Evolutionary conservation across 495 filamentous ascomycete genomes (phyloP), one percentile per base, ranked within the genome.

Genomic region (Penicillium lividum): DNA sequence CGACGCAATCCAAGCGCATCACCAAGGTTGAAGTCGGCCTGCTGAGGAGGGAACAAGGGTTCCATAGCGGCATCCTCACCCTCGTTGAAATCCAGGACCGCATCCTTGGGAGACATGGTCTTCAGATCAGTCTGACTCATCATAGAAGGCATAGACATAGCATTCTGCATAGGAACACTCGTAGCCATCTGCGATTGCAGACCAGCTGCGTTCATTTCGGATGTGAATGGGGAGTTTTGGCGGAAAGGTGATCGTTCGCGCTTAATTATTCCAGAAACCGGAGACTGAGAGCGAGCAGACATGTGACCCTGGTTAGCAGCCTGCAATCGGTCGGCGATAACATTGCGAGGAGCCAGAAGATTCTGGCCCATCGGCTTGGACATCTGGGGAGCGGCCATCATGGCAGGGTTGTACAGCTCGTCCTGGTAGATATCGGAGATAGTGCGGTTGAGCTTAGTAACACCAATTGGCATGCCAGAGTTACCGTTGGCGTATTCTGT

Each of bases 21-120:
- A 5, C 74, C 75, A 46, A 78, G 31, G 43, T 76, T 75, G 54
- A 78, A 74, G 51, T 80, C 75, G 49, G 57, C 52, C 50, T 73
- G 72, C 42, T 67, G 81, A 61, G 69, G 68, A 69, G 89, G 84
- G 72, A 92, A 93, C 31, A 95, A 73, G 16, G 70, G 51, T 36
- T 90, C 84, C 61, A 88, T 81, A 56, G 82, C 82, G 7, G 82
- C 74, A 53, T 89, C 87, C 0, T 87, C 88, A 7, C 81, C 72
- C 44, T 92, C 89, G 55, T 87, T 80, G 69, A 91, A 96, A 28
- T 97, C 93, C 57, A 96, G 77, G 58, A 93, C 69, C 5, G 92
- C 91, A 66, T 98, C 94, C 78, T 97, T 96, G 31, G 94, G 94
- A 13, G 94, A 98, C 52, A 98, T 97, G 5, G 95, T 97, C 68